phyloP scores from a whole-genome alignment of 2,329 filamentous ascomycete genomes.

The Colletotrichum filicis region DNA sequence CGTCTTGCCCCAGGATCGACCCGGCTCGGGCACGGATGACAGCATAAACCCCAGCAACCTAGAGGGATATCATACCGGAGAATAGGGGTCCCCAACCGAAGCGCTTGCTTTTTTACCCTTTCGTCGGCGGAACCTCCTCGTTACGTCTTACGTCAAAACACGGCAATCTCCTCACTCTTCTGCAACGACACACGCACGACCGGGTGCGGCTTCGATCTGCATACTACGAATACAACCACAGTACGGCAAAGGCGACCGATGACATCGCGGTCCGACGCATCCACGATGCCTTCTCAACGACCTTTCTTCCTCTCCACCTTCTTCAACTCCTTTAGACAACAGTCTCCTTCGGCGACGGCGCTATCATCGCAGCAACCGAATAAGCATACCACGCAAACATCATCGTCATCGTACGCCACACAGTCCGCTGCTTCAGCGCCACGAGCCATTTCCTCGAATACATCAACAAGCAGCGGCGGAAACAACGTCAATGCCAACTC shows the following conservation, averaged over 20 bases:
- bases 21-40: conserved; percentile 32
- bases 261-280: background rate
- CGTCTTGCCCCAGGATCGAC: conserved; percentile 24
- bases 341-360: conserved; percentile 43
- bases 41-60: conserved; percentile 29
- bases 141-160: conserved; percentile 23
- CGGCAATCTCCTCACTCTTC: background rate
- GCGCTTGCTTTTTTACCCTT: conserved; percentile 16
- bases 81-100: conserved; percentile 31
- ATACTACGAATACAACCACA: background rate
- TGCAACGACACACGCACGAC: background rate
- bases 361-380: conserved; percentile 34
- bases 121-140: conserved; percentile 10
- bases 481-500: conserved; percentile 10
- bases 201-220: background rate
- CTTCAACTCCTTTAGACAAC: conserved; percentile 65
- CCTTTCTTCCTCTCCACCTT: conserved; percentile 68
- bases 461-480: conserved; percentile 1
- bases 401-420: conserved; percentile 26
- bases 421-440: conserved; percentile 31
- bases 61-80: conserved; percentile 7
- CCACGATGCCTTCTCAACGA: conserved; percentile 62
- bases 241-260: background rate
- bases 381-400: conserved; percentile 32
- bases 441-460: conserved; percentile 31